Base-by-base conservation (phyloP, 2,329 filamentous ascomycete species). In the Penicillium sp. region DNA sequence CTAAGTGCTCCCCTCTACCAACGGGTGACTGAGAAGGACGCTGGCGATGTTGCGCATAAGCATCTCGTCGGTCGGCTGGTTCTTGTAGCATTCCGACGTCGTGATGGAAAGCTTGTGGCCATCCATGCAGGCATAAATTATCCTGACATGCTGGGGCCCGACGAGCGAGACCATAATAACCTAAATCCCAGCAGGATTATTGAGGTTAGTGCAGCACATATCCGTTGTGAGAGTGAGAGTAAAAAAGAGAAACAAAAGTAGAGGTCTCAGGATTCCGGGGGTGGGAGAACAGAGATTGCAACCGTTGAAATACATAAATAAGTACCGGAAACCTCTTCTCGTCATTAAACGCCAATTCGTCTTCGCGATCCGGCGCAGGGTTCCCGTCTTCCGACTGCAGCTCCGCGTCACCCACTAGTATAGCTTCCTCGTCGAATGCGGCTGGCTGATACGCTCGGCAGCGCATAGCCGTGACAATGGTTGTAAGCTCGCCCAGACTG, bases 101-200 rank as follows among this genome's bases (percentile, higher is more conserved):
- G 21, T 46, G 44, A 56, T 48, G 11, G 19, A 38, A 30, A 56
- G 41, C 11, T 31, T 47, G 11, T 11, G 19, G 17, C 54, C 54
- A 21, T 56, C 54, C 54, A 56, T 56, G 26, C 41, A 56, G 17
- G 41, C 54, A 38, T 56, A 56, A 31, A 31, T 31, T 38, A 56
- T 5, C 44, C 54, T 30, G 7, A 21, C 54, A n/a, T 47, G 23
- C 23, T 35, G 54, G 38, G 54, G 44, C 21, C 54, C 54, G 7
- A 56, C 17, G 23, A 56, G 44, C 47, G 54, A 56, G 26, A 56
- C 44, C 54, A 56, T 56, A 3, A 56, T 26, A 48, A 48, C 54
- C 54, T 56, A 56, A 26, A 26, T 21, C 31, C 17, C 11, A 31
- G 21, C 41, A 56, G 26, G 7, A 15, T 29, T 23, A 29, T 48